These are phyloP conservation scores for Vanrija pseudolonga DNA, from an alignment of 1,284 basidiomycete species.

Conservation along the genomic window DNA sequence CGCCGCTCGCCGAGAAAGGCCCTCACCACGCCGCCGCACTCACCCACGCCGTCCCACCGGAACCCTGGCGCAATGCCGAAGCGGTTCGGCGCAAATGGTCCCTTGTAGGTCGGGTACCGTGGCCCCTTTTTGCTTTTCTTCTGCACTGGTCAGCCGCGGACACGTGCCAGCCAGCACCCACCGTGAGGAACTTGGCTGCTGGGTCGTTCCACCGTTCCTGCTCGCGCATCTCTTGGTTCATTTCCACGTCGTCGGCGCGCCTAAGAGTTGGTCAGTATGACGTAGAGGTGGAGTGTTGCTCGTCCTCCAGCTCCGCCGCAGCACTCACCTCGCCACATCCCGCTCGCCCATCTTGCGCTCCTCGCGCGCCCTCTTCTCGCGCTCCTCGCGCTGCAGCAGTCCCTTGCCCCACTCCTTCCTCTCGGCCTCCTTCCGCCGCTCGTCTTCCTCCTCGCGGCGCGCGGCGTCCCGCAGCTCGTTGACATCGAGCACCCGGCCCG, in stretches of 20 bases:
- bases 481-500: conserved; percentile 83
- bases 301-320: too few relatives aligned
- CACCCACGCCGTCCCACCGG: conserved; percentile 94
- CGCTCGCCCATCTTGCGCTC: conserved; percentile 63
- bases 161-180: conserved; percentile 49
- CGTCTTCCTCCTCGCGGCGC: conserved; percentile 67
- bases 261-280: too few relatives aligned
- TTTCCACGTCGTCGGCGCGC: conserved; percentile 72
- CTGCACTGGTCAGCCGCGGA: conserved; percentile 10
- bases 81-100: conserved; percentile 88
- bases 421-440: conserved; percentile 75
- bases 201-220: conserved; percentile 91
- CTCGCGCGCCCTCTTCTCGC: conserved; percentile 61
- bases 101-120: conserved; percentile 75
- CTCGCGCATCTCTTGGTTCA: conserved; percentile 77
- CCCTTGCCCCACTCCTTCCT: conserved; percentile 98
- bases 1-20: too few relatives aligned
- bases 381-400: conserved; percentile 75
- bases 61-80: conserved; percentile 93
- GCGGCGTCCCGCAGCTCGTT: conserved; percentile 78
- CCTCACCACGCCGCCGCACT: conserved; percentile 46
- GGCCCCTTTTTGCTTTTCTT: conserved; percentile 80
- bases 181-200: conserved; percentile 84
- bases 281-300: too few relatives aligned
- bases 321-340: conserved; percentile 64